Evolutionary conservation across 306 rosid species (phyloP).

Genomic region (Ziziphus jujuba): DNA sequence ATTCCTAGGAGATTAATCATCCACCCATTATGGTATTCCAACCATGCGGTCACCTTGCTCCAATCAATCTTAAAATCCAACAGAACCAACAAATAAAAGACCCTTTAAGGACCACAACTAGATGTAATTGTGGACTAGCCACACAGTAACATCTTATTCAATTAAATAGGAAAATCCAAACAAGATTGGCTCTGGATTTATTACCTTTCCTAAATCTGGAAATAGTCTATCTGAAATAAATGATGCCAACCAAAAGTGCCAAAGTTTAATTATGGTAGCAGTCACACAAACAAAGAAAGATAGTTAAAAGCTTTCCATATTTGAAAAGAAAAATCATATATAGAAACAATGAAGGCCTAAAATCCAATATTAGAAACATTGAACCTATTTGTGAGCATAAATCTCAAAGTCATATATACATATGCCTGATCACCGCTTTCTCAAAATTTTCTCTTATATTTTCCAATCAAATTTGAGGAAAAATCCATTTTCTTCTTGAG

Average conservation of each 20-base stretch:
- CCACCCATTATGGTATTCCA: no score
- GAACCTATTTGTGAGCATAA: not conserved
- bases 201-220: slow-evolving; percentile 11
- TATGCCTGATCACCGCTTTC: not conserved
- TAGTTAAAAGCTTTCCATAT: slow-evolving; percentile 16
- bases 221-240: slow-evolving; percentile 3
- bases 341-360: slow-evolving; percentile 11
- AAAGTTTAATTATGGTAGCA: slow-evolving; percentile 11
- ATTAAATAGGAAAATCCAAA: slow-evolving; percentile 14
- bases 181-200: slow-evolving; percentile 6
- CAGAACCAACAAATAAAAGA: no score
- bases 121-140: no score
- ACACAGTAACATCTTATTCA: not conserved
- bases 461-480: not conserved
- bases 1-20: no score
- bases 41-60: no score
- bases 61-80: no score
- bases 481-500: not conserved
- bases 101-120: not conserved
- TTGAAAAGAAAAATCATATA: slow-evolving; percentile 12
- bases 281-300: slow-evolving; percentile 11
- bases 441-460: not conserved
- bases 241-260: slow-evolving; percentile 15
- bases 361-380: slow-evolving; percentile 41
- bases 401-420: not conserved